Conservation (phyloP, 2,329 filamentous ascomycete genomes). For the Chrysoporthe austroafricana region DNA sequence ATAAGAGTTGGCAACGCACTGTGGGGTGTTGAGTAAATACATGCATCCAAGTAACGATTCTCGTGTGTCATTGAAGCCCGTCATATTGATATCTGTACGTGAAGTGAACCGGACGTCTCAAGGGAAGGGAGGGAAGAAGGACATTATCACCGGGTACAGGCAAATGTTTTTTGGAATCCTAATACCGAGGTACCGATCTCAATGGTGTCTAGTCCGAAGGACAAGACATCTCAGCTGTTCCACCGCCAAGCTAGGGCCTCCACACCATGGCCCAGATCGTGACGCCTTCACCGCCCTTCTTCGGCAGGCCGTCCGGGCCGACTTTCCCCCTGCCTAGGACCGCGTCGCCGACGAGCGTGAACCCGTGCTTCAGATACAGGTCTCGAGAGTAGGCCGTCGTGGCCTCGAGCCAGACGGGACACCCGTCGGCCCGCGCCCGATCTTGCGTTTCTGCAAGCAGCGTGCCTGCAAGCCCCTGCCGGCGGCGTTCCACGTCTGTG, state of each 20-base stretch:
- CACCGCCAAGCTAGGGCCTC: background rate
- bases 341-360: background rate
- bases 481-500: background rate
- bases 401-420: conserved; percentile 17
- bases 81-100: too few relatives aligned
- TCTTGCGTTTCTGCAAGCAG: conserved; percentile 7
- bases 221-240: too few relatives aligned
- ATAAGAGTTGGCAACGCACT: too few relatives aligned
- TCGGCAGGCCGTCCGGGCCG: conserved; percentile 9
- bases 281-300: conserved; percentile 12
- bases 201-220: too few relatives aligned
- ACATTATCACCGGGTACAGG: too few relatives aligned
- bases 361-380: conserved; percentile 18
- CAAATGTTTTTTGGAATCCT: too few relatives aligned
- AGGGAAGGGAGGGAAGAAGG: too few relatives aligned
- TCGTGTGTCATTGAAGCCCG: too few relatives aligned
- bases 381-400: conserved; percentile 1
- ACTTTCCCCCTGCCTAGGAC: conserved; percentile 9
- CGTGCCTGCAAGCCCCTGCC: background rate
- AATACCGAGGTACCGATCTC: too few relatives aligned
- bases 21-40: too few relatives aligned
- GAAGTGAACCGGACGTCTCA: too few relatives aligned
- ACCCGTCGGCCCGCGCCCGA: background rate
- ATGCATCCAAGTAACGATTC: too few relatives aligned
- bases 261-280: conserved; percentile 19